These are phyloP conservation scores for Plasmodium malariae DNA, from an alignment of 169 alveolate genomes.

Conservation along the genomic window DNA sequence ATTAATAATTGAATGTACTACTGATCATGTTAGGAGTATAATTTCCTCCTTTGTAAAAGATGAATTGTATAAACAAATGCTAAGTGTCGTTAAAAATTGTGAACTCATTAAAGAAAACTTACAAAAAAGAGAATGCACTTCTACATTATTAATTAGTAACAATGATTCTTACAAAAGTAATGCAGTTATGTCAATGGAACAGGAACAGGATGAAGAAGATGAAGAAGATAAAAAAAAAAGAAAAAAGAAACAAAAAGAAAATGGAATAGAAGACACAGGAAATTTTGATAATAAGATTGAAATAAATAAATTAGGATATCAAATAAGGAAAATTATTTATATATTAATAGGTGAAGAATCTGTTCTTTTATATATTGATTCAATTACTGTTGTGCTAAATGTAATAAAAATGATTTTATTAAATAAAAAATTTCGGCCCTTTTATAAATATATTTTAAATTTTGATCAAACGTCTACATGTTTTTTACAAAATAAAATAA, in stretches of 20 bases:
- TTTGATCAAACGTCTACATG: constrained; percentile 44
- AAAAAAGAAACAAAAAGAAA: not conserved
- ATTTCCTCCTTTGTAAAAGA: constrained; percentile 58
- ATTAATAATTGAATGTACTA: constrained; percentile 18
- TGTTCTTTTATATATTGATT: constrained; percentile 37
- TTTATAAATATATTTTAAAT: constrained; percentile 36
- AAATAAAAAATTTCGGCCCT: constrained; percentile 46
- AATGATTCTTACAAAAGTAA: not conserved
- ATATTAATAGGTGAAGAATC: constrained; percentile 59
- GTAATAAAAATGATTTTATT: constrained; percentile 62
- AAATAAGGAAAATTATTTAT: constrained; percentile 45
- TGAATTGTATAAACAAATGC: constrained; percentile 50
- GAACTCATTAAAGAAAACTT: not conserved
- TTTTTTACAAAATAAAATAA: constrained; percentile 65
- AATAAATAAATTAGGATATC: constrained; percentile 59
- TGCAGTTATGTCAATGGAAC: not conserved
- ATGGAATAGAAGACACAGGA: not conserved
- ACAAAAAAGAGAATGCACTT: not conserved
- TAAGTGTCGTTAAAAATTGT: not conserved
- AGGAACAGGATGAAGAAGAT: not conserved
- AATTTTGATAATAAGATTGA: not conserved
- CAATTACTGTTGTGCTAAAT: constrained; percentile 71
- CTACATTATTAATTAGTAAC: not conserved
- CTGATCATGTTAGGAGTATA: constrained; percentile 24
- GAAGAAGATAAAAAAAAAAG: not conserved